Conservation (phyloP, 352 stramenopile species). For the Globisporangium recalcitrans region DNA sequence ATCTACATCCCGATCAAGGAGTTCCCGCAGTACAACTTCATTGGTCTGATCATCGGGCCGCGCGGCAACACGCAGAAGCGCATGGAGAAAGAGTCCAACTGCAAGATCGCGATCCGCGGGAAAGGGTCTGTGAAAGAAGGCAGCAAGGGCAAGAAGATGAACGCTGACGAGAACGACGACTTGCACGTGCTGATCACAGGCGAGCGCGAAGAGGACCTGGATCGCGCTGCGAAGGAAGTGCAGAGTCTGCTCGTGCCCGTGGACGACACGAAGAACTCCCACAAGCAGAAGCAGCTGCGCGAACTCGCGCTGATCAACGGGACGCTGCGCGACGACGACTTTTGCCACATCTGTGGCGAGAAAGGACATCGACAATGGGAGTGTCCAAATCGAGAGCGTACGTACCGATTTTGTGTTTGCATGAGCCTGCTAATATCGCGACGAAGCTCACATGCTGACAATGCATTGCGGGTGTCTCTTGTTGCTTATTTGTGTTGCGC, state of each 20-base stretch:
- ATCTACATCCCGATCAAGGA: slow-evolving; percentile 97
- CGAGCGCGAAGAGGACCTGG: slow-evolving; percentile 84
- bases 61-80: slow-evolving; percentile 98
- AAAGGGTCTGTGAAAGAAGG: slow-evolving; percentile 97
- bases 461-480: not conserved
- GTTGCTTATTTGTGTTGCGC: slow-evolving; percentile 18
- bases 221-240: slow-evolving; percentile 85
- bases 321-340: slow-evolving; percentile 96
- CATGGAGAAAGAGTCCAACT: slow-evolving; percentile 97
- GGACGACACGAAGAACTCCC: slow-evolving; percentile 90
- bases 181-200: slow-evolving; percentile 93
- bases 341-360: slow-evolving; percentile 97
- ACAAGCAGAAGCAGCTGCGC: slow-evolving; percentile 98
- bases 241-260: slow-evolving; percentile 89
- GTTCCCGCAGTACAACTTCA: slow-evolving; percentile 99
- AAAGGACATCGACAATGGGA: slow-evolving; percentile 97
- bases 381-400: slow-evolving; percentile 90
- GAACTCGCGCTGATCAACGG: slow-evolving; percentile 99
- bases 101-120: slow-evolving; percentile 98
- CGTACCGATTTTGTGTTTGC: slow-evolving; percentile 15
- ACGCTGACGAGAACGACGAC: slow-evolving; percentile 95
- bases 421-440: slow-evolving; percentile 11
- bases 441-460: not conserved
- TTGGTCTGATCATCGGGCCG: slow-evolving; percentile 98
- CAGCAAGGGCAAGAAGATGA: slow-evolving; percentile 90